Evolutionary conservation across 1,284 basidiomycete genomes (phyloP).

Genomic region (Melampsora americana): DNA sequence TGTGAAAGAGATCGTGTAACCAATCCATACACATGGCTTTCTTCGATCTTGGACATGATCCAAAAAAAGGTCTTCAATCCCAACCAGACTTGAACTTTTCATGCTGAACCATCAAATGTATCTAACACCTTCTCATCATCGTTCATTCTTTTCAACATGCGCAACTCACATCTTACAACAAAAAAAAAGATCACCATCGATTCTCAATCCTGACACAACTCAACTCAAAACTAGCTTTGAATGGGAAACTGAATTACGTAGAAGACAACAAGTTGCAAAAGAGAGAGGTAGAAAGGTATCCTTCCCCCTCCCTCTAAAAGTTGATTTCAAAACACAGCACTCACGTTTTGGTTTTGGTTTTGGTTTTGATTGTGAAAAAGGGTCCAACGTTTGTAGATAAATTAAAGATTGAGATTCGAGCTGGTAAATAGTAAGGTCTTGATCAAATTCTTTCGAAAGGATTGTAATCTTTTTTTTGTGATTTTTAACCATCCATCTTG

Average conservation of each 20-base stretch:
- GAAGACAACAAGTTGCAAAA: conserved; percentile 37
- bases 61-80: too few species aligned
- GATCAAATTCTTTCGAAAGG: conserved; percentile 46
- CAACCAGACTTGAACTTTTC: neutral
- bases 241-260: conserved; percentile 40
- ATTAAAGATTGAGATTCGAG: conserved; percentile 69
- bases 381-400: conserved; percentile 77
- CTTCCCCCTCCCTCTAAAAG: neutral
- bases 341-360: neutral
- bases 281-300: conserved; percentile 32
- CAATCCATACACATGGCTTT: too few species aligned
- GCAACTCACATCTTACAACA: neutral
- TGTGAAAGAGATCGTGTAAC: too few species aligned
- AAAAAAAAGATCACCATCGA: too few species aligned
- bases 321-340: neutral
- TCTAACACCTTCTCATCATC: neutral
- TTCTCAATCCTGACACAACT: neutral
- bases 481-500: neutral
- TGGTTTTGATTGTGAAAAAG: conserved; percentile 55
- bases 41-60: too few species aligned
- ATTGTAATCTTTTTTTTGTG: conserved; percentile 43
- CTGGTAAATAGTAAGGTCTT: conserved; percentile 59
- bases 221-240: conserved; percentile 35
- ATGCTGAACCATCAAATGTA: neutral
- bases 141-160: neutral